Percentiles rank a stretch among this genome's conserved stretches.
phyloP scores from a whole-genome alignment of 257 asterid species.

The Oldenlandia corymbosa region DNA sequence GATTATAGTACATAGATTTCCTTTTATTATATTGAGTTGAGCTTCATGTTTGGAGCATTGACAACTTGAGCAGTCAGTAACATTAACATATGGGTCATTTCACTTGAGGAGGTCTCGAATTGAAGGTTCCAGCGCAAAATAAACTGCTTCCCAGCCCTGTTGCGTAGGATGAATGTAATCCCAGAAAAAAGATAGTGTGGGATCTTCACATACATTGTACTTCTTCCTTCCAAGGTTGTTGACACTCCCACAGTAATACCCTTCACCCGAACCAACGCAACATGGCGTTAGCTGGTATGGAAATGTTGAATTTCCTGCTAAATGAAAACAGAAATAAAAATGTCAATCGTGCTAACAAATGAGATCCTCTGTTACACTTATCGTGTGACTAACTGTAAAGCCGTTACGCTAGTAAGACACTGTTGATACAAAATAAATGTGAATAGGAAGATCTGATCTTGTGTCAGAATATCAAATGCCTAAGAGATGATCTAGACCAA shows the following conservation, averaged over 20 bases:
- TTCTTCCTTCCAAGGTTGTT: conserved; percentile 32
- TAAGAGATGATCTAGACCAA: no score
- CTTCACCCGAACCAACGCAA: conserved; percentile 38
- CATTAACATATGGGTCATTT: neutral
- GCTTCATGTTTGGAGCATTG: neutral
- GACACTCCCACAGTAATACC: conserved; percentile 41
- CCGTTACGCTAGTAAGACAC: no score
- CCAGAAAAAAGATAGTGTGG: conserved; percentile 47
- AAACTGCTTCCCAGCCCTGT: conserved; percentile 52
- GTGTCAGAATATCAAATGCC: no score
- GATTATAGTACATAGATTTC: no score
- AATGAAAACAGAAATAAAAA: no score
- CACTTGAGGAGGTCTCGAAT: conserved; percentile 17
- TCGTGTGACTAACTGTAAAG: no score
- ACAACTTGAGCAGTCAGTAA: neutral
- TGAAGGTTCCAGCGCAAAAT: conserved; percentile 30
- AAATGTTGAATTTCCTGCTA: conserved; percentile 25
- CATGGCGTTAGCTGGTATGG: conserved; percentile 48
- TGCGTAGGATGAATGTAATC: conserved; percentile 61
- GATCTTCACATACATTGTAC: conserved; percentile 45
- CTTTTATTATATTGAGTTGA: neutral
- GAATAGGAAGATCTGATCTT: no score
- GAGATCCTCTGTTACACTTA: no score
- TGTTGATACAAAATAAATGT: no score
- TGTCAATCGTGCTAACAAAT: no score